Evolutionary conservation across 768 basidiomycete genomes (phyloP).

Genomic region (Gyrodon lividus): DNA sequence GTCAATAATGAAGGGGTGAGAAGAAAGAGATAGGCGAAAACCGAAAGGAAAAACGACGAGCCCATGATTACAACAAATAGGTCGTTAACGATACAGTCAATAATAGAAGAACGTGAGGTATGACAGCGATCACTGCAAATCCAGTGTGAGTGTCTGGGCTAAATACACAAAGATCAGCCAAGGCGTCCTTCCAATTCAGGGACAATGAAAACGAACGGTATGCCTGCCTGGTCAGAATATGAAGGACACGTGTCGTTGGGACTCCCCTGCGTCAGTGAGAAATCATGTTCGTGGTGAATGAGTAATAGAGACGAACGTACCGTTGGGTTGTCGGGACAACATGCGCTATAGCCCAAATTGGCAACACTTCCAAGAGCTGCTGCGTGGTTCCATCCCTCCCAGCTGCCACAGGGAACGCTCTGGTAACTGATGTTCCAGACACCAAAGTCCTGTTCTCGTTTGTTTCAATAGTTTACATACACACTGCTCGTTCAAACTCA

Average conservation of each 20-base stretch:
- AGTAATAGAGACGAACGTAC: slow-evolving; percentile 33
- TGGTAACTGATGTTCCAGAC: slow-evolving; percentile 82
- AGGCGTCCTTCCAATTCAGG: background rate
- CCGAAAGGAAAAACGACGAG: background rate
- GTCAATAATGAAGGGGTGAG: slow-evolving; percentile 1
- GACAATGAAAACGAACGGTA: slow-evolving; percentile 49
- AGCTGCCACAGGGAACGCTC: slow-evolving; percentile 60
- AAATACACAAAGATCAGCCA: slow-evolving; percentile 8
- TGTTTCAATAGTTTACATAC: background rate
- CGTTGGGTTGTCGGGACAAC: slow-evolving; percentile 71
- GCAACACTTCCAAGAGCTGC: slow-evolving; percentile 69
- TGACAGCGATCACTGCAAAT: slow-evolving; percentile 12
- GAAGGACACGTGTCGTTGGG: slow-evolving; percentile 61
- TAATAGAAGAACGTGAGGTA: slow-evolving; percentile 19
- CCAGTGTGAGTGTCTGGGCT: slow-evolving; percentile 33
- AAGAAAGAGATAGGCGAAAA: background rate
- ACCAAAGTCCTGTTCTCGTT: slow-evolving; percentile 65
- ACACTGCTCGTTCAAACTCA: slow-evolving; percentile 18
- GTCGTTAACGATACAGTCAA: slow-evolving; percentile 11
- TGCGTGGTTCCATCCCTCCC: slow-evolving; percentile 59
- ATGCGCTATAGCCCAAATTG: slow-evolving; percentile 54
- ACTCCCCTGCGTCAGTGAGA: slow-evolving; percentile 34
- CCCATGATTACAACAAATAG: slow-evolving; percentile 18
- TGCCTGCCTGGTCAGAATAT: slow-evolving; percentile 63
- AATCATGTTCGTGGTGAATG: slow-evolving; percentile 5